phyloP scores from a whole-genome alignment of 2,329 filamentous ascomycete genomes.

The Pyricularia grisea region DNA sequence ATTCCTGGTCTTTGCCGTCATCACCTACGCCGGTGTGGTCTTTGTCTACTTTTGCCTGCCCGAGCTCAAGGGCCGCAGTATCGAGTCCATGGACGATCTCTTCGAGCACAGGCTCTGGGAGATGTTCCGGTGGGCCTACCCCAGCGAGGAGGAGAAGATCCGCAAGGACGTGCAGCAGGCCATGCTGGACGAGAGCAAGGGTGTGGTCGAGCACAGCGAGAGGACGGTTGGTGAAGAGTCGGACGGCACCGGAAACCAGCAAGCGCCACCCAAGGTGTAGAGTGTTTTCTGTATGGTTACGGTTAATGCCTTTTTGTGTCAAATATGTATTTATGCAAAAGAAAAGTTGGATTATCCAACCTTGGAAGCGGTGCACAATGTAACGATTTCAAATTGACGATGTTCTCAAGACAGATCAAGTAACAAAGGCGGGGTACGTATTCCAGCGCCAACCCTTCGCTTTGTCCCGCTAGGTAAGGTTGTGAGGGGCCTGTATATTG shows the following conservation, averaged over 20 bases:
- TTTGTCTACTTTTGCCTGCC: constrained; percentile 33
- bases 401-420: background rate
- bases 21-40: constrained; percentile 24
- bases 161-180: constrained; percentile 9
- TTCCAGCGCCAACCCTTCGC: too few species aligned
- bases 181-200: constrained; percentile 3
- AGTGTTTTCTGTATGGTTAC: background rate
- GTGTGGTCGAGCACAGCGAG: background rate
- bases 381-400: background rate
- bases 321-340: background rate
- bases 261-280: background rate
- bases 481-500: too few species aligned
- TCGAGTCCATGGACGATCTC: constrained; percentile 39
- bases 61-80: constrained; percentile 37
- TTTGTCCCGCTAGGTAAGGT: too few species aligned
- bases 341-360: background rate
- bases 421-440: background rate
- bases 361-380: background rate
- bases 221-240: background rate
- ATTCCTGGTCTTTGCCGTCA: constrained; percentile 22
- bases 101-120: constrained; percentile 29
- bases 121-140: constrained; percentile 29
- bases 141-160: constrained; percentile 15
- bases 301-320: background rate
- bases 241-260: background rate